phyloP scores from a whole-genome alignment of 192 early-diverging fungal species.

The Helicostylum pulchrum region DNA sequence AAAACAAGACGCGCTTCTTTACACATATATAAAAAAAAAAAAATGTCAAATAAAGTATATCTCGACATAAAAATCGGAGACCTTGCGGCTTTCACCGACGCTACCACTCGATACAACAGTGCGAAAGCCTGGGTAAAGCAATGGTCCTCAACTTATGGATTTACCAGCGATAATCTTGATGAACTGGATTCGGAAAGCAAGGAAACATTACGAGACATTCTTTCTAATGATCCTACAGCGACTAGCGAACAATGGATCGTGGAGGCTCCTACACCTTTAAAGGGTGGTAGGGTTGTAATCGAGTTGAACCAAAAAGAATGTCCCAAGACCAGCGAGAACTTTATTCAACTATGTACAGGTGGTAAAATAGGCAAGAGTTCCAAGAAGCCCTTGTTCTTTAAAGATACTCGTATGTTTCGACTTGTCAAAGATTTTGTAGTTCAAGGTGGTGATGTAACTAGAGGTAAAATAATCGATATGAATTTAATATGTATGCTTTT shows the following conservation, averaged over 20 bases:
- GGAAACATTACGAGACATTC: slow-evolving; percentile 33
- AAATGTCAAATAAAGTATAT: slow-evolving; percentile 17
- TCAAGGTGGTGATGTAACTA: slow-evolving; percentile 45
- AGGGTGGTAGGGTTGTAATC: slow-evolving; percentile 30
- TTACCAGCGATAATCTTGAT: slow-evolving; percentile 4
- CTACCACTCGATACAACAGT: slow-evolving; percentile 4
- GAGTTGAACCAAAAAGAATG: slow-evolving; percentile 24
- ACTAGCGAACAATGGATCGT: slow-evolving; percentile 9
- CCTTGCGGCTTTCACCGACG: slow-evolving; percentile 2
- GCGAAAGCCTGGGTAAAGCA: slow-evolving; percentile 22
- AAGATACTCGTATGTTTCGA: slow-evolving; percentile 31
- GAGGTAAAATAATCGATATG: slow-evolving; percentile 19
- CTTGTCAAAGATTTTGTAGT: slow-evolving; percentile 35
- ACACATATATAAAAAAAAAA: too few relatives aligned
- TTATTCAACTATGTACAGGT: slow-evolving; percentile 31
- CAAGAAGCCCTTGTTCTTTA: slow-evolving; percentile 37
- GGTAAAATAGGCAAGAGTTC: slow-evolving; percentile 33
- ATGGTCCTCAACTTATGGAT: slow-evolving; percentile 27
- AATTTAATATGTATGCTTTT: neutral
- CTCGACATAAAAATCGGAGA: slow-evolving; percentile 36
- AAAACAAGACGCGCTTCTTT: neutral
- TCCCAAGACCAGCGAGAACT: slow-evolving; percentile 43
- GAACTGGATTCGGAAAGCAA: slow-evolving; percentile 16
- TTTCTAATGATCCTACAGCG: slow-evolving; percentile 27
- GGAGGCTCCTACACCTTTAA: slow-evolving; percentile 18